Evolutionary conservation across 2,329 filamentous ascomycete species (phyloP), one percentile per base, ranked within the genome.

Genomic region (Myotisia sp.): DNA sequence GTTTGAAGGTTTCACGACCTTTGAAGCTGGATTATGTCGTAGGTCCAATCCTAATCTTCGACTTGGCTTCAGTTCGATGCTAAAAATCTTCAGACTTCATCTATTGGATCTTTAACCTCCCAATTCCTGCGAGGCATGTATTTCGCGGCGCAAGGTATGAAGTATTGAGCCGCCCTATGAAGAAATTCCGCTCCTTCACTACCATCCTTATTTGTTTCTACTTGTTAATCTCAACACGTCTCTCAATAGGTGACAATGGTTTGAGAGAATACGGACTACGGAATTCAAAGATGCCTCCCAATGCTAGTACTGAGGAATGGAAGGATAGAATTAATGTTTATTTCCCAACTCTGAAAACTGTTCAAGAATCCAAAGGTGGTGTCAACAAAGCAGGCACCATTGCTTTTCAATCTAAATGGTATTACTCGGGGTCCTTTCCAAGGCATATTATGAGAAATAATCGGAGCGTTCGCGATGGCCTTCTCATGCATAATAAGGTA

Each of bases 401-500:
- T 39, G 92, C 79, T 48, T 68, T 90, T 39, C 70, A 78, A 40
- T 60, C 68, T 6, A 75, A 72, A 41, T 85, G 76, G 74, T 95
- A 79, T 68, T 64, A 76, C 26, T 60, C 68, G 1, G 41, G 65
- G 2, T 70, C 62, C 0, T 95, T 95, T 47, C 87, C 87, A 3
- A 68, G 65, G 26, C 56, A 71, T 26, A 62, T 82, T 19, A 62
- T 95, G 47, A 71, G 76, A 33, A 83, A 95, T 52, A 85, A 79
- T 51, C 63, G 75, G 42, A 92, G 80, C 42, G 69, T 63, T 16
- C 67, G 86, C 22, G 45, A 59, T 2, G 81, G 83, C 1, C 53
- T 94, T 14, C 62, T 98, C 42, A 82, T 92, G 63, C 90, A 98
- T 57, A 92, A 74, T 58, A 98, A 98, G 61, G 64, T 84, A 44